A percentile compares a stretch with the other conserved stretches of the same genome.
These are phyloP conservation scores for Harringtonia aguacate DNA, from an alignment of 2,329 filamentous ascomycete genomes.

Conservation along the genomic window DNA sequence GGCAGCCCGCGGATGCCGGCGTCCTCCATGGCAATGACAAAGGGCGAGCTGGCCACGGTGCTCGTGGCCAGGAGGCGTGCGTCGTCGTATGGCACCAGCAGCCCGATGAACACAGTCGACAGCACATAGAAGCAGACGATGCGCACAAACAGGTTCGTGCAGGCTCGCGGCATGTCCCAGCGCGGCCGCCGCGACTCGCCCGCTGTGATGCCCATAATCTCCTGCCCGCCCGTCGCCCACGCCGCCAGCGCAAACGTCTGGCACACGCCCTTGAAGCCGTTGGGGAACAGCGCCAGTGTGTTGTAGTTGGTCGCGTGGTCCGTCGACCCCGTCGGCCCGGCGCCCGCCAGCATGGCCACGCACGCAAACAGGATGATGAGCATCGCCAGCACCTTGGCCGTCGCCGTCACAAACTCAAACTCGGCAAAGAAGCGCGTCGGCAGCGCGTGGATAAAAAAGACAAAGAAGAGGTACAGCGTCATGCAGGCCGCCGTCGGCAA, in stretches of 20 bases:
- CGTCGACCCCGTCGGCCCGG: background rate
- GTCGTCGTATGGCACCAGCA: background rate
- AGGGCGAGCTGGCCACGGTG: background rate
- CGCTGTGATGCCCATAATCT: background rate
- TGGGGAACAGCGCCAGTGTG: background rate
- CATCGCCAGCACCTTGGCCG: background rate
- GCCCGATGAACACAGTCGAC: background rate
- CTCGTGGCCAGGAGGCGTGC: background rate
- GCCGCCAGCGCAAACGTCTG: background rate
- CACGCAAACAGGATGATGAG: background rate
- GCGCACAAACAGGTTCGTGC: background rate
- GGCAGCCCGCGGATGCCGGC: background rate
- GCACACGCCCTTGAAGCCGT: background rate
- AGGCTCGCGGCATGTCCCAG: background rate
- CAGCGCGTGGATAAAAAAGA: background rate
- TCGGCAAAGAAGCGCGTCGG: conserved; percentile 1
- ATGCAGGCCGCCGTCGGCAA: conserved; percentile 3
- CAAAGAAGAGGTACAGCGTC: conserved; percentile 1
- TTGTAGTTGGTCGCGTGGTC: background rate
- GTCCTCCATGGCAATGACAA: background rate
- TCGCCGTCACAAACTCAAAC: background rate
- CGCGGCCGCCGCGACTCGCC: background rate
- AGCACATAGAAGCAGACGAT: background rate
- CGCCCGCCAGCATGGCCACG: background rate
- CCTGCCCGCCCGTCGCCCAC: background rate